Percentiles rank a stretch among this genome's conserved stretches.
Conservation (phyloP, 768 basidiomycete species). For the Lyophyllum atratum region DNA sequence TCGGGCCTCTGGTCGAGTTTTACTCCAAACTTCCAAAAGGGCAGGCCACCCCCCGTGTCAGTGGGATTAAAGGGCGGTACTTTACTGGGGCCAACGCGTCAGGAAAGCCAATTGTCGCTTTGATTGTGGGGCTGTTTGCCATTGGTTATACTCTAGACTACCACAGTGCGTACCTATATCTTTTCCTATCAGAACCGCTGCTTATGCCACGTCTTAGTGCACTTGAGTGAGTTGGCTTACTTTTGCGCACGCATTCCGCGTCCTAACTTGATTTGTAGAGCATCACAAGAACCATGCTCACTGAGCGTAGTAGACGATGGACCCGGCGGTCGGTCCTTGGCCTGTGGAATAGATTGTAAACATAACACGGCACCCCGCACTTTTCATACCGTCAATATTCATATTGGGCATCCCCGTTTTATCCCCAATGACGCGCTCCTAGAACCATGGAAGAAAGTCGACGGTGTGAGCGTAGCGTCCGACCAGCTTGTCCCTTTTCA, state of each 20-base stretch:
- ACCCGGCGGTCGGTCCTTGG: constrained; percentile 7
- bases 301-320: constrained; percentile 34
- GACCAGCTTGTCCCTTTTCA: neutral
- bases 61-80: constrained; percentile 78
- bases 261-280: constrained; percentile 48
- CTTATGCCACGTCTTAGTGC: constrained; percentile 52
- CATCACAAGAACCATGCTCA: constrained; percentile 93
- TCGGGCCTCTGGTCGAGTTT: constrained; percentile 87
- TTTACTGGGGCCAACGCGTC: constrained; percentile 89
- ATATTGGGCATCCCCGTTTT: neutral
- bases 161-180: constrained; percentile 64
- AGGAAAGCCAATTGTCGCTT: constrained; percentile 62
- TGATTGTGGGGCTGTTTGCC: constrained; percentile 67
- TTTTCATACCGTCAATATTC: neutral
- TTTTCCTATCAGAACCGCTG: constrained; percentile 5
- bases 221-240: constrained; percentile 64
- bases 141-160: constrained; percentile 90
- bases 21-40: constrained; percentile 98
- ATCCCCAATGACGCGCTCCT: neutral
- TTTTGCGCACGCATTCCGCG: neutral
- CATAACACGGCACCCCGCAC: neutral
- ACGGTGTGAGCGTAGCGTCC: neutral
- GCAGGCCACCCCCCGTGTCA: constrained; percentile 56
- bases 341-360: constrained; percentile 14
- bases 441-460: too few relatives aligned